A percentile compares a stretch with the other conserved stretches of the same genome.
Evolutionary conservation across 106 monocot genomes (phyloP).

Genomic region (Apostasia ramifera): DNA sequence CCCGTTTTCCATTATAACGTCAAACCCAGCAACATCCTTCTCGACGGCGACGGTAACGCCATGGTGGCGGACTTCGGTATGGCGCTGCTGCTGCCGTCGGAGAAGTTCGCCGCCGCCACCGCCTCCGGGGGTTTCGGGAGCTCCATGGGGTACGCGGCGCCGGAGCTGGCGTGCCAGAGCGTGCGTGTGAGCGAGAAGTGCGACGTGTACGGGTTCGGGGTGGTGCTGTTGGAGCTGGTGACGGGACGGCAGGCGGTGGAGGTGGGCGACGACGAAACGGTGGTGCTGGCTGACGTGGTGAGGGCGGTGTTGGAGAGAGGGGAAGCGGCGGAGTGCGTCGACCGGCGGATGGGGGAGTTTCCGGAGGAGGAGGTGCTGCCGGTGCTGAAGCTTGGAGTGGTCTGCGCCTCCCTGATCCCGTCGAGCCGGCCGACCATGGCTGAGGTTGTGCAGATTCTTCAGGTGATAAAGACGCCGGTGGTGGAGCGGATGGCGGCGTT

Average conservation of each 20-base stretch:
- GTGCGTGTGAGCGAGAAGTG: conserved; percentile 74
- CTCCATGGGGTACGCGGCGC: conserved; percentile 70
- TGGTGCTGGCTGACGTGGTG: conserved; percentile 66
- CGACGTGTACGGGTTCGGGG: conserved; percentile 81
- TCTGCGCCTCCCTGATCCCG: conserved; percentile 89
- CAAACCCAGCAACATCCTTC: conserved; percentile 76
- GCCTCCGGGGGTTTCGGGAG: conserved; percentile 42
- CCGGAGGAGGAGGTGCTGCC: conserved; percentile 96
- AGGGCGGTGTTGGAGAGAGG: conserved; percentile 55
- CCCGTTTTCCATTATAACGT: conserved; percentile 85
- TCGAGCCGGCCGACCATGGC: conserved; percentile 93
- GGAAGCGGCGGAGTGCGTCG: conserved; percentile 58
- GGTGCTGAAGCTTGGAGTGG: conserved; percentile 81
- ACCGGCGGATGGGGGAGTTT: conserved; percentile 55
- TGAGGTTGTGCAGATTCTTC: conserved; percentile 89
- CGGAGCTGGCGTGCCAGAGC: conserved; percentile 78
- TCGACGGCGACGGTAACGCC: conserved; percentile 41
- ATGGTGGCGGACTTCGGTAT: conserved; percentile 75
- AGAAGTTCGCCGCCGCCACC: conserved; percentile 29
- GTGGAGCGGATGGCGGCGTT: conserved; percentile 8
- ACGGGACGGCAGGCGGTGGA: conserved; percentile 71
- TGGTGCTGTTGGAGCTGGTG: conserved; percentile 76
- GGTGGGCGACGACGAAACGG: conserved; percentile 72
- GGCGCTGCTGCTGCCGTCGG: conserved; percentile 46
- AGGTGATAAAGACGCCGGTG: conserved; percentile 82